Evolutionary conservation across 768 basidiomycete genomes (phyloP).

Genomic region (Daedalea quercina): DNA sequence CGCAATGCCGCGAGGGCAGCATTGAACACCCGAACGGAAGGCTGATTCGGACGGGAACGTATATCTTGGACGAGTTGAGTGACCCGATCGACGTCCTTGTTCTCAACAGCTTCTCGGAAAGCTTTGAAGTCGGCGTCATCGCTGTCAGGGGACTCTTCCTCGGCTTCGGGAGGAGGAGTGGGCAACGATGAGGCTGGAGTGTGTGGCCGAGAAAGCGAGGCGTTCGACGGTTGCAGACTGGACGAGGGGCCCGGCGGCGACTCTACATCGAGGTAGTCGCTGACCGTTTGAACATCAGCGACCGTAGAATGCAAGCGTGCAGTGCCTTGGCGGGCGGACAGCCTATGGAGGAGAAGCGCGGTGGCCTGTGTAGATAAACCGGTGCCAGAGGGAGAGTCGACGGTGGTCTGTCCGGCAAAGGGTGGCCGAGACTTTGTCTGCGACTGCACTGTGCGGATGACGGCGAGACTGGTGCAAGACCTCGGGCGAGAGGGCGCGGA

Average conservation of each 20-base stretch:
- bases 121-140: not conserved
- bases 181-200: not conserved
- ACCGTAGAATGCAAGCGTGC: not conserved
- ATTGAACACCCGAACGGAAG: not conserved
- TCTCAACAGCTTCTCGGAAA: not conserved
- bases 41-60: not conserved
- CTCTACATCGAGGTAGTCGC: not conserved
- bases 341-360: not conserved
- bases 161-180: not conserved
- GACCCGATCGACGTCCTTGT: not conserved
- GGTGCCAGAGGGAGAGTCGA: not conserved
- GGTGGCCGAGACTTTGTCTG: constrained; percentile 36
- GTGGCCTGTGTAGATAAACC: not conserved
- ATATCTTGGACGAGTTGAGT: not conserved
- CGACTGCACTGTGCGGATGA: constrained; percentile 56
- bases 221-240: not conserved
- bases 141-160: not conserved
- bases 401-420: not conserved
- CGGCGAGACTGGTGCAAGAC: constrained; percentile 34
- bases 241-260: not conserved
- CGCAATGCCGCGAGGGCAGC: constrained; percentile 23
- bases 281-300: not conserved
- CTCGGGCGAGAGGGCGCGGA: constrained; percentile 10
- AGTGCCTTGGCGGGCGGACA: not conserved
- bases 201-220: not conserved